phyloP scores from a whole-genome alignment of 768 basidiomycete genomes.

The Russula foetens region DNA sequence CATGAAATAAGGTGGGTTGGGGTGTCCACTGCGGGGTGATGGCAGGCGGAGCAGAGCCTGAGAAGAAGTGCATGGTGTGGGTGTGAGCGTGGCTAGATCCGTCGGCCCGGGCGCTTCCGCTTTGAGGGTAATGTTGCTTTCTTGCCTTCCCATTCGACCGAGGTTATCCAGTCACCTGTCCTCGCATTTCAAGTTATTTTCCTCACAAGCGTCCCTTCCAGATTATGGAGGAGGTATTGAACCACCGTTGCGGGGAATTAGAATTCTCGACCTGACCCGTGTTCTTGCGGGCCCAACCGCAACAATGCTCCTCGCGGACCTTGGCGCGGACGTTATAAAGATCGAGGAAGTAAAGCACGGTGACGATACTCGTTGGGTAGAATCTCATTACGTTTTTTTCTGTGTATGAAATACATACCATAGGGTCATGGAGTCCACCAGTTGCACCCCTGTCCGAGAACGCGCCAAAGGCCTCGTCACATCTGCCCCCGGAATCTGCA shows the following conservation, averaged over 20 bases:
- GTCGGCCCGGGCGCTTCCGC: background rate
- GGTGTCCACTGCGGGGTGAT: background rate
- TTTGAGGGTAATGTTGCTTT: background rate
- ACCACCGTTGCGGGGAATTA: constrained; percentile 73
- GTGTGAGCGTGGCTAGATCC: too few species aligned
- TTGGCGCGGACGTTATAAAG: constrained; percentile 92
- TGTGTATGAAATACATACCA: background rate
- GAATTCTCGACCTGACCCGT: constrained; percentile 82
- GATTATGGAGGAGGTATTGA: constrained; percentile 42
- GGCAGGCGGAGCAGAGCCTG: too few species aligned
- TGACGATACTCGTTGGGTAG: constrained; percentile 74
- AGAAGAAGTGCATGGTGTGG: too few species aligned
- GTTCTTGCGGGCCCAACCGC: constrained; percentile 88
- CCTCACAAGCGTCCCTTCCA: background rate
- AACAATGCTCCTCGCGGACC: constrained; percentile 90
- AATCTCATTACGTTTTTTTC: constrained; percentile 3
- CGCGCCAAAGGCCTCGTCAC: constrained; percentile 43
- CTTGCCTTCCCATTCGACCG: background rate
- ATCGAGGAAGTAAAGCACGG: constrained; percentile 75
- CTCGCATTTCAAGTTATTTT: background rate
- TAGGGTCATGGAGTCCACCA: constrained; percentile 32
- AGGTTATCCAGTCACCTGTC: background rate
- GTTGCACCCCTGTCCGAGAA: constrained; percentile 33
- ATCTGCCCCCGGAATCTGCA: constrained; percentile 83
- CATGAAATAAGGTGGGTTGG: background rate